phyloP scores from a whole-genome alignment of 139 green algal genomes.

The Haematococcus lacustris region DNA sequence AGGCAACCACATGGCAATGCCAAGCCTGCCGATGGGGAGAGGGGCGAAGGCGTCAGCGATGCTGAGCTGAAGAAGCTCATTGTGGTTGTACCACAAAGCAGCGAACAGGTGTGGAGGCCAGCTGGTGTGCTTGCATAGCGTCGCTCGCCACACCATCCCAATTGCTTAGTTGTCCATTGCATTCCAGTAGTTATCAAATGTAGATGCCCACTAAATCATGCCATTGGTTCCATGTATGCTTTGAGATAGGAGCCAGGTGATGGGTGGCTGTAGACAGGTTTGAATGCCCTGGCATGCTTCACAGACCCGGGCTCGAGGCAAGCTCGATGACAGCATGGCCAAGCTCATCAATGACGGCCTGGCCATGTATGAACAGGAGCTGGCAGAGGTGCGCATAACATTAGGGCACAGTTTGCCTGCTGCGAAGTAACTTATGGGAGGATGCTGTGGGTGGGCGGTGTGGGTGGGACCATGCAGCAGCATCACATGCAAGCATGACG shows the following conservation, averaged over 20 bases:
- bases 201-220: too few relatives aligned
- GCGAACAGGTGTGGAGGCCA: neutral
- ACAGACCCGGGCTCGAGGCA: neutral
- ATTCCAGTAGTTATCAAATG: too few relatives aligned
- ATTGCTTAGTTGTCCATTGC: too few relatives aligned
- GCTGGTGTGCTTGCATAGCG: neutral
- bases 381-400: constrained; percentile 23
- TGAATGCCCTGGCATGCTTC: constrained; percentile 8
- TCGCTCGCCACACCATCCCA: too few relatives aligned
- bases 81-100: constrained; percentile 46
- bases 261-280: neutral
- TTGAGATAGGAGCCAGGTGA: too few relatives aligned
- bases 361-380: constrained; percentile 68
- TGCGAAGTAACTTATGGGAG: too few relatives aligned
- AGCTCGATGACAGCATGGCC: constrained; percentile 18
- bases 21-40: neutral
- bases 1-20: too few relatives aligned
- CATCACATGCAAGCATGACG: too few relatives aligned
- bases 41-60: constrained; percentile 64
- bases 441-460: too few relatives aligned
- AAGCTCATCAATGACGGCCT: constrained; percentile 81
- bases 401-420: neutral
- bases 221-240: too few relatives aligned
- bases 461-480: too few relatives aligned
- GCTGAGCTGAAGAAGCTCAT: constrained; percentile 72